Evolutionary conservation across 2,329 filamentous ascomycete species (phyloP).

Genomic region (Scedosporium minutisporum): DNA sequence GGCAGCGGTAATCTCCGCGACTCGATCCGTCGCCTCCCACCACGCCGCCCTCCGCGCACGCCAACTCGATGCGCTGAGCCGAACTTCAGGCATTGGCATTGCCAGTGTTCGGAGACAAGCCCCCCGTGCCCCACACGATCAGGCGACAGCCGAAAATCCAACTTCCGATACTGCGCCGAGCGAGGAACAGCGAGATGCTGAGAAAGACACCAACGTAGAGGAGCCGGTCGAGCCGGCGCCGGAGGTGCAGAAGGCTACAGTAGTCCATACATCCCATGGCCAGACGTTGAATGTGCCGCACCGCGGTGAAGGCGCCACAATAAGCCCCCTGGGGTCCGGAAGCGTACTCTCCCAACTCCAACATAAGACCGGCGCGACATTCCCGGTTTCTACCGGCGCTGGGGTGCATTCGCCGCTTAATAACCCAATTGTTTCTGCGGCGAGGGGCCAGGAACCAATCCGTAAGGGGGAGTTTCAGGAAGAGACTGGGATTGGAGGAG

Average conservation of each 20-base stretch:
- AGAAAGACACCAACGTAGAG: background rate
- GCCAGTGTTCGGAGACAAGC: slow-evolving; percentile 21
- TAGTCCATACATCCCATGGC: background rate
- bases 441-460: background rate
- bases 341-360: slow-evolving; percentile 6
- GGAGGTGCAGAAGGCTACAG: background rate
- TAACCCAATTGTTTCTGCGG: background rate
- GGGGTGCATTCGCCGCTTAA: slow-evolving; percentile 2
- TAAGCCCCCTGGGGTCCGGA: background rate
- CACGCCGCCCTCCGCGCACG: slow-evolving; percentile 48
- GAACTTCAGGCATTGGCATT: slow-evolving; percentile 36
- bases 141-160: background rate
- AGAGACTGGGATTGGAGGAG: background rate
- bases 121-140: background rate
- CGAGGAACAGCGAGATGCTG: background rate
- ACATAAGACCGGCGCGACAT: background rate
- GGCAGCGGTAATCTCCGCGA: slow-evolving; percentile 59
- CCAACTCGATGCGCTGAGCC: slow-evolving; percentile 42
- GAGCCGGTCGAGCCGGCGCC: background rate
- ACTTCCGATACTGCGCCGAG: background rate
- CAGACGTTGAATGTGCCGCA: background rate
- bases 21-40: slow-evolving; percentile 55
- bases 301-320: background rate
- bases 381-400: background rate
- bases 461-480: background rate